Conservation (phyloP, 805 yeast genomes). For the Candida hispaniensis region DNA sequence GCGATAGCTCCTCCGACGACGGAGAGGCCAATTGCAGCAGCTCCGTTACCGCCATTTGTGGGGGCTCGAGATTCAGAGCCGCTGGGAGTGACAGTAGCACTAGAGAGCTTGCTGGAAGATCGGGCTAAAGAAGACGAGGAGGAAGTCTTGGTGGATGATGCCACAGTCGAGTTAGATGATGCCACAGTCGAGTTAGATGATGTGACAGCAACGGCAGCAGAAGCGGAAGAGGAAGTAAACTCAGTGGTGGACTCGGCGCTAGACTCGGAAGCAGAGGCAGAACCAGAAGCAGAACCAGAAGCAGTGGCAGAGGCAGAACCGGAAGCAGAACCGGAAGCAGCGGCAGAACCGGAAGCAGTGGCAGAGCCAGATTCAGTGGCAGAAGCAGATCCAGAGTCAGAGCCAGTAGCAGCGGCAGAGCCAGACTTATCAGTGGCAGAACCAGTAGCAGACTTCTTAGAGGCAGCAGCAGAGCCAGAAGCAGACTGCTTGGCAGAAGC, state of each 20-base stretch:
- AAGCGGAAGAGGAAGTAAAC: slow-evolving; percentile 7
- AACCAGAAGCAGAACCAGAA: not conserved
- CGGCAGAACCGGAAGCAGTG: not conserved
- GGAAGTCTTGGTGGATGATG: slow-evolving; percentile 3
- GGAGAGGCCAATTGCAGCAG: slow-evolving; percentile 11
- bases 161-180: slow-evolving; percentile 5
- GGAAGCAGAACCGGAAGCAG: slow-evolving; percentile 1
- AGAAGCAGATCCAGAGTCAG: too few species aligned
- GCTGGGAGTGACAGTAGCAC: slow-evolving; percentile 3
- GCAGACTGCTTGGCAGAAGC: slow-evolving; percentile 1
- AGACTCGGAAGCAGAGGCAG: not conserved
- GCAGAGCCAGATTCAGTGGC: too few species aligned
- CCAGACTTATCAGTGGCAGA: too few species aligned
- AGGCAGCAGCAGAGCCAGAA: not conserved
- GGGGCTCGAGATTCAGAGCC: slow-evolving; percentile 11
- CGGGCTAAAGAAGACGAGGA: slow-evolving; percentile 7
- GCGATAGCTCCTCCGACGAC: slow-evolving; percentile 14
- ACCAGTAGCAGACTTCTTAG: too few species aligned
- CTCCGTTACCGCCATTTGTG: slow-evolving; percentile 12
- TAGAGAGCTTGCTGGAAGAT: slow-evolving; percentile 5
- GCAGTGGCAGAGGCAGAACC: slow-evolving; percentile 1
- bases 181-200: slow-evolving; percentile 7
- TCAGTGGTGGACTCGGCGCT: slow-evolving; percentile 3
- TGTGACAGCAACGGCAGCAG: slow-evolving; percentile 6
- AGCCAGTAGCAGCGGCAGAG: too few species aligned